Percentiles rank a stretch among this genome's conserved stretches.
phyloP scores from a whole-genome alignment of 768 basidiomycete species.

The Xerocomellus dryophilus region DNA sequence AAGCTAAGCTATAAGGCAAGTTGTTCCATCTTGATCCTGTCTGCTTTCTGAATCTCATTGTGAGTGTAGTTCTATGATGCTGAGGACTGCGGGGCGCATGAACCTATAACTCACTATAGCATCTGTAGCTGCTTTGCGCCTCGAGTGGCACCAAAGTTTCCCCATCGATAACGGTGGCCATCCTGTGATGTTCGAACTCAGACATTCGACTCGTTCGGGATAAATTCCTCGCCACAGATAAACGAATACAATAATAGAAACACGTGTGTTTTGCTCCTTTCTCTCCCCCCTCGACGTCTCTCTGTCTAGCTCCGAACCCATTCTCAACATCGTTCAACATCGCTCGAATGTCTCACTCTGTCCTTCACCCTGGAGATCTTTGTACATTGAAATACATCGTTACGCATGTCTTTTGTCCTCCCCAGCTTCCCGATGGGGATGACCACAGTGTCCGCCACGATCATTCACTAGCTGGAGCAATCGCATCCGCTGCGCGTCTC shows the following conservation, averaged over 20 bases:
- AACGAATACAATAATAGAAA: neutral
- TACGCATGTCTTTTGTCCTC: conserved; percentile 44
- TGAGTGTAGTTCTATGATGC: too few relatives aligned
- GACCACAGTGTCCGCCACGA: conserved; percentile 31
- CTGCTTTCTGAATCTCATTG: too few relatives aligned
- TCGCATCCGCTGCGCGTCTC: conserved; percentile 17
- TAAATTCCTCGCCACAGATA: neutral
- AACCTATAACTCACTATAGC: too few relatives aligned
- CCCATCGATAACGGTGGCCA: too few relatives aligned
- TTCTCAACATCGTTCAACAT: neutral
- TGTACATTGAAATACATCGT: conserved; percentile 30
- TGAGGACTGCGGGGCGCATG: too few relatives aligned
- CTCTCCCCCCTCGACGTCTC: neutral
- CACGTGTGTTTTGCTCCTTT: neutral
- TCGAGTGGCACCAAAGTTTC: too few relatives aligned
- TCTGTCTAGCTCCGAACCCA: too few relatives aligned
- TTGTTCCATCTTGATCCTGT: too few relatives aligned
- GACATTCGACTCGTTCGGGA: neutral
- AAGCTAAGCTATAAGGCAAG: too few relatives aligned
- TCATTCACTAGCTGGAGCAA: conserved; percentile 21
- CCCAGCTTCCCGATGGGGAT: conserved; percentile 38
- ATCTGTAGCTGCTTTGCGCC: conserved; percentile 12
- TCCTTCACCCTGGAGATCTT: neutral
- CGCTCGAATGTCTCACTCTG: neutral
- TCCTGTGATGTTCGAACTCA: conserved; percentile 18